Percentiles rank a stretch among this genome's conserved stretches.
These are phyloP conservation scores for Xylariaceae sp. DNA, from an alignment of 2,329 filamentous ascomycete species.

Conservation along the genomic window DNA sequence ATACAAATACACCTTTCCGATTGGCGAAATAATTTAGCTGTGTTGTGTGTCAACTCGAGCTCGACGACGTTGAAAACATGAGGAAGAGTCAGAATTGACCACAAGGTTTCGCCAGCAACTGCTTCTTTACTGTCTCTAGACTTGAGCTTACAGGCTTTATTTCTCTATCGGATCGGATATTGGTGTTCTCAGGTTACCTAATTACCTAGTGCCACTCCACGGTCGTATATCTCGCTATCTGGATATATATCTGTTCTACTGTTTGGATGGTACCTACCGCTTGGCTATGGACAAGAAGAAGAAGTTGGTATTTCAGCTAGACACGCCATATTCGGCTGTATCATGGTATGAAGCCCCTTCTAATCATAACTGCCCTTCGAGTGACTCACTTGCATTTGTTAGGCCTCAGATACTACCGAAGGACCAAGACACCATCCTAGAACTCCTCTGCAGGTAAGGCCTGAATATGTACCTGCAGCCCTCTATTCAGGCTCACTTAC, in stretches of 20 bases:
- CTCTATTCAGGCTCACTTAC: too few relatives aligned
- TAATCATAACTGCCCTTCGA: background rate
- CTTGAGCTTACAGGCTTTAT: too few relatives aligned
- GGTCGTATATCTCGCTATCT: background rate
- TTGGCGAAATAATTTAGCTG: constrained; percentile 7
- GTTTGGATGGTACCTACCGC: background rate
- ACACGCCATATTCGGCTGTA: constrained; percentile 67
- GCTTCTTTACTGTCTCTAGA: too few relatives aligned
- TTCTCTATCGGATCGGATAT: too few relatives aligned
- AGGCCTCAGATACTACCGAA: constrained; percentile 67
- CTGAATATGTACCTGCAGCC: background rate
- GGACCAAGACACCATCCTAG: constrained; percentile 69
- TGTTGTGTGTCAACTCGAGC: too few relatives aligned
- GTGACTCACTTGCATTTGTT: constrained; percentile 1
- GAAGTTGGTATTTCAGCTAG: constrained; percentile 68
- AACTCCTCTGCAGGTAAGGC: constrained; percentile 70
- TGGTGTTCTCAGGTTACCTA: too few relatives aligned
- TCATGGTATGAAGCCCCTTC: constrained; percentile 58
- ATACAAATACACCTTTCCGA: constrained; percentile 4
- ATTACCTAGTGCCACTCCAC: too few relatives aligned
- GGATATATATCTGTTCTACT: background rate
- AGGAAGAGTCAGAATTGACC: too few relatives aligned
- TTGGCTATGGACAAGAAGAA: constrained; percentile 57
- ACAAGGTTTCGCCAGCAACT: too few relatives aligned
- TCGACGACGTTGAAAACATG: too few relatives aligned